These are phyloP conservation scores for Calonectria ilicicola DNA, from an alignment of 2,329 filamentous ascomycete genomes.

Conservation along the genomic window DNA sequence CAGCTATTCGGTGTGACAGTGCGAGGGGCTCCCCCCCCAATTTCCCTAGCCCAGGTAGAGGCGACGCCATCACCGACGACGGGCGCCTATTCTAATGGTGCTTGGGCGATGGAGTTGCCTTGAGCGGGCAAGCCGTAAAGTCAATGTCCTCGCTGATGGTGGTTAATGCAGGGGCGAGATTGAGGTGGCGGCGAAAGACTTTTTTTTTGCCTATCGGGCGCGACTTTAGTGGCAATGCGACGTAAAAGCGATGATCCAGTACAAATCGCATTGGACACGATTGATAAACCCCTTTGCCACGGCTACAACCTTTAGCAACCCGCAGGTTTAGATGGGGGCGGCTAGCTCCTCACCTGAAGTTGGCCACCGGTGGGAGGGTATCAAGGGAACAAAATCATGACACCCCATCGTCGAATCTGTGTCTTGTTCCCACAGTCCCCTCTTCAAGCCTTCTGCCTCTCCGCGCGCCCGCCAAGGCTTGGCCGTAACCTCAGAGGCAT, in stretches of 20 bases:
- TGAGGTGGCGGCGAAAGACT: neutral
- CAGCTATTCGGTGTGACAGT: neutral
- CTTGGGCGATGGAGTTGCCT: neutral
- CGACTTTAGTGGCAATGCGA: slow-evolving; percentile 11
- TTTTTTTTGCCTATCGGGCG: neutral
- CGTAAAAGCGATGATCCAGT: neutral
- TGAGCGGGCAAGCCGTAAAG: slow-evolving; percentile 14
- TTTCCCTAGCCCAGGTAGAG: neutral
- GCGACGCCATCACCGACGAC: slow-evolving; percentile 3
- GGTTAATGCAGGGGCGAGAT: slow-evolving; percentile 5
- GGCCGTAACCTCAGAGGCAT: slow-evolving; percentile 11
- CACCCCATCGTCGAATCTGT: neutral
- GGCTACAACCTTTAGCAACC: neutral
- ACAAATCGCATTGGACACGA: neutral
- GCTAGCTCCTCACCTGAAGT: neutral
- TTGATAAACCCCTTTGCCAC: neutral
- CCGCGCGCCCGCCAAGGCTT: slow-evolving; percentile 3
- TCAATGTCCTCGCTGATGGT: neutral
- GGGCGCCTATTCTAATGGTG: neutral
- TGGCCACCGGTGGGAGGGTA: neutral
- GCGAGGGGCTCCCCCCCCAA: neutral
- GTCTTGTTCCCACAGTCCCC: neutral
- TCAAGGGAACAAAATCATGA: neutral
- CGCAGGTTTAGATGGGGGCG: neutral
- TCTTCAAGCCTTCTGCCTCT: neutral